Conservation (phyloP, 805 yeast species). For the Grigorovia yakushimaensis region DNA sequence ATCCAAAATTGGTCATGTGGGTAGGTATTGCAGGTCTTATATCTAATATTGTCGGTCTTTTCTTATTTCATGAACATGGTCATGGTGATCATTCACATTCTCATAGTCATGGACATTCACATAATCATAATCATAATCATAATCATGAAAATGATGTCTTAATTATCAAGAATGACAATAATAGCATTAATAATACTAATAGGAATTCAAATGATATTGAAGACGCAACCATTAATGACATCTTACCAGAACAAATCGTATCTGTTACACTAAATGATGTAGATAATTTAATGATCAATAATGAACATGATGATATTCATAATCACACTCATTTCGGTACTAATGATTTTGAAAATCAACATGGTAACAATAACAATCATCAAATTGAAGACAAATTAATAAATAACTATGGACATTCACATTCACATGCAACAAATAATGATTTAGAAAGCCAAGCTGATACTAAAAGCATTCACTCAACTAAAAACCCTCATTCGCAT, state of each 20-base stretch:
- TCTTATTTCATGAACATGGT: conserved; percentile 66
- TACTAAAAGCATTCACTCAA: not conserved
- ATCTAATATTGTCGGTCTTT: conserved; percentile 75
- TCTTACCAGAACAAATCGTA: not conserved
- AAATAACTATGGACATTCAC: not conserved
- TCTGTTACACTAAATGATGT: not conserved
- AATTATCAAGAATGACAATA: no score
- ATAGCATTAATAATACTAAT: conserved; percentile 5
- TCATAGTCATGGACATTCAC: conserved; percentile 31
- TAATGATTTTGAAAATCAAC: not conserved
- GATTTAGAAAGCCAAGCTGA: not conserved
- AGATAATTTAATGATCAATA: not conserved
- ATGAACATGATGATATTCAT: not conserved
- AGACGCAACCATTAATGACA: not conserved
- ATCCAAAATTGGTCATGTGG: conserved; percentile 69
- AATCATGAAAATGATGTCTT: conserved; percentile 5
- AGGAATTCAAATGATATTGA: not conserved
- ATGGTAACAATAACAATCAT: no score
- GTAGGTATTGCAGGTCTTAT: conserved; percentile 79
- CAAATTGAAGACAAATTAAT: not conserved
- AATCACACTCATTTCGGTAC: not conserved
- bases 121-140: conserved; percentile 5
- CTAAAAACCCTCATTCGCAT: conserved; percentile 11
- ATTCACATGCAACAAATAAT: not conserved
- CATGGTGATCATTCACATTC: conserved; percentile 37